phyloP scores from a whole-genome alignment of 2,329 filamentous ascomycete species.

The Claviceps purpurea region DNA sequence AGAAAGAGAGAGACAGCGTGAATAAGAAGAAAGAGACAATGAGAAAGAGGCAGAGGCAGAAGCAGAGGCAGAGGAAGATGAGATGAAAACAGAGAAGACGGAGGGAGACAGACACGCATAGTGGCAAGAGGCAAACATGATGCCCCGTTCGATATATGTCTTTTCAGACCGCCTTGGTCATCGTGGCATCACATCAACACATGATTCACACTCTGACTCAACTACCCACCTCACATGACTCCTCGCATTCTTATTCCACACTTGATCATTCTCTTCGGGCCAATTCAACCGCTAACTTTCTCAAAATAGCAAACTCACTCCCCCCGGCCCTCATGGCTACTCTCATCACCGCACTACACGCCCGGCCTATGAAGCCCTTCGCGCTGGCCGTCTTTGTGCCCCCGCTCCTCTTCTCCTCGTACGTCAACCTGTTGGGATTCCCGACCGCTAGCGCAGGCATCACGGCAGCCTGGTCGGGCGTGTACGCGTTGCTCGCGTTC shows the following conservation, averaged over 20 bases:
- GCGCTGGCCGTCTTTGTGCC: conserved; percentile 38
- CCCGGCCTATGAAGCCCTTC: conserved; percentile 36
- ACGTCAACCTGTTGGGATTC: conserved; percentile 47
- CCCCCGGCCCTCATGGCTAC: conserved; percentile 42
- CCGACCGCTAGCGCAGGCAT: conserved; percentile 43
- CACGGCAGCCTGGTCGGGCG: conserved; percentile 41
- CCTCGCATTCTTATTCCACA: too few relatives aligned
- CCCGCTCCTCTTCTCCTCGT: conserved; percentile 31
- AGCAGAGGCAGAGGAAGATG: background rate
- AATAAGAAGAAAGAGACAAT: too few relatives aligned
- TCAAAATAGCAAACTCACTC: conserved; percentile 33
- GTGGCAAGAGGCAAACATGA: too few relatives aligned
- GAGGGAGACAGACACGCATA: too few relatives aligned
- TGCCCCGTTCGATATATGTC: background rate
- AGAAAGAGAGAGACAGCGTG: too few relatives aligned
- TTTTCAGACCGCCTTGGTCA: background rate
- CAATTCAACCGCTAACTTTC: background rate
- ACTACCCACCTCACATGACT: background rate
- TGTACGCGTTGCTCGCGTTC: conserved; percentile 42
- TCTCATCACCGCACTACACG: conserved; percentile 42
- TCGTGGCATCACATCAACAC: background rate
- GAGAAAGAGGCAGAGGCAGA: background rate
- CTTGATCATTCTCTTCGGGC: too few relatives aligned
- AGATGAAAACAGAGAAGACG: background rate
- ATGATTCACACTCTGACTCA: background rate